A percentile compares a stretch with the other conserved stretches of the same genome.
These are phyloP conservation scores for Bryoerythrophyllum caledonicum DNA, from an alignment of 225 moss, liverwort and hornwort species.

Conservation along the genomic window DNA sequence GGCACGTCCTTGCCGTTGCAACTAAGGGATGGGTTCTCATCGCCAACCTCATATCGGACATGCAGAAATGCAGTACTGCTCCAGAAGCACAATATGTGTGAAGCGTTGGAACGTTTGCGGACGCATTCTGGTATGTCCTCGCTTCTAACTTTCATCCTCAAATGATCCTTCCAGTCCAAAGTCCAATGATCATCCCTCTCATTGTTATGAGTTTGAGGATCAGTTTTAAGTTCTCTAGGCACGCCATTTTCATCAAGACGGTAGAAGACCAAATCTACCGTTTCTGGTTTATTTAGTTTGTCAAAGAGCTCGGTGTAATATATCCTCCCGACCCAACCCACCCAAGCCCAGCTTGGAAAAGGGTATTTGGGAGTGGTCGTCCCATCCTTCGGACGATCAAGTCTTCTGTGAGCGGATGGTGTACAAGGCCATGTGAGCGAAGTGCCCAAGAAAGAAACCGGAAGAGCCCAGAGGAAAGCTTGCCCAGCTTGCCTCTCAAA, in stretches of 20 bases:
- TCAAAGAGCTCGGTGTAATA: no score
- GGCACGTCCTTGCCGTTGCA: background rate
- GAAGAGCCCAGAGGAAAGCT: background rate
- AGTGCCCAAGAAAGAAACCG: background rate
- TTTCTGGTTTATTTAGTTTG: background rate
- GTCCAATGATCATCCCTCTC: no score
- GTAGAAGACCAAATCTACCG: background rate
- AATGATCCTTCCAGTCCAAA: no score
- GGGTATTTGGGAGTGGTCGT: background rate
- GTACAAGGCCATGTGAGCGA: background rate
- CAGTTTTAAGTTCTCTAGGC: background rate
- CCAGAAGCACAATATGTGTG: background rate
- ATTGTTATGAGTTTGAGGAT: background rate
- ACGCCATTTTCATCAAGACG: background rate
- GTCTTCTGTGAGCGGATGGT: background rate
- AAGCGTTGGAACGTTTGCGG: background rate
- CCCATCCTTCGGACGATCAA: background rate
- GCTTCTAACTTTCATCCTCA: no score
- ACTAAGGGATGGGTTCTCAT: background rate
- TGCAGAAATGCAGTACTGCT: background rate
- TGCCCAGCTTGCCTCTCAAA: background rate
- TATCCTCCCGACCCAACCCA: no score
- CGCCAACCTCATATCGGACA: background rate
- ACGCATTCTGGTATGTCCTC: background rate
- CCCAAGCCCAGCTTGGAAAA: conserved; percentile 3